Conservation (phyloP, 2,329 filamentous ascomycete genomes). For the Penicillium sp. region DNA sequence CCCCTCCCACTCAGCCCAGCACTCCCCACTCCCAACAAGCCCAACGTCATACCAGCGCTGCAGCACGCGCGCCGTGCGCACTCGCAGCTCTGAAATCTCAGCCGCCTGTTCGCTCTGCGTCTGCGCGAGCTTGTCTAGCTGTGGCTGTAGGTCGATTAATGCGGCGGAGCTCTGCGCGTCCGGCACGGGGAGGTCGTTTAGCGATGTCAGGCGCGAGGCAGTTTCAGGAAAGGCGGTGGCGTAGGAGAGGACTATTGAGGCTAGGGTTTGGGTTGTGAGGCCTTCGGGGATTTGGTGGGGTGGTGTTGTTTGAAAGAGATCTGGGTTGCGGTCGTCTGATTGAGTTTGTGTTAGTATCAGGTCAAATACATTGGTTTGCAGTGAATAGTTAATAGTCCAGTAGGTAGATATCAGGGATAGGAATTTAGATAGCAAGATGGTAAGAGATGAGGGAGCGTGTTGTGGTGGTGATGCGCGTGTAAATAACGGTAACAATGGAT, state of each 20-base stretch:
- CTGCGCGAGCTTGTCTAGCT: constrained; percentile 36
- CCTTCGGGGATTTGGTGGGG: constrained; percentile 35
- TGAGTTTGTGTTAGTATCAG: background rate
- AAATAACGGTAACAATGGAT: background rate
- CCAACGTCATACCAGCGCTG: constrained; percentile 72
- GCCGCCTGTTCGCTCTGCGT: constrained; percentile 41
- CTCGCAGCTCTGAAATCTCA: constrained; percentile 42
- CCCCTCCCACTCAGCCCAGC: constrained; percentile 69
- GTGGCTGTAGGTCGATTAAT: constrained; percentile 44
- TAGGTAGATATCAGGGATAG: background rate
- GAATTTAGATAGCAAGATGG: background rate
- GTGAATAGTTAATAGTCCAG: background rate
- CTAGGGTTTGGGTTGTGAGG: constrained; percentile 37
- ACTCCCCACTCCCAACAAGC: constrained; percentile 65
- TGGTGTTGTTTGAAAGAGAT: constrained; percentile 40
- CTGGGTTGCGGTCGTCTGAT: constrained; percentile 42
- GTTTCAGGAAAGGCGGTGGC: constrained; percentile 48
- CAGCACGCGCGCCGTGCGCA: constrained; percentile 50
- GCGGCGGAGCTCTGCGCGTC: constrained; percentile 42
- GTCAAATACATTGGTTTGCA: background rate
- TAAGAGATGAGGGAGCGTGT: background rate
- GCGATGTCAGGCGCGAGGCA: constrained; percentile 47
- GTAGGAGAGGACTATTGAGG: constrained; percentile 46
- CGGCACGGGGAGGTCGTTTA: constrained; percentile 49
- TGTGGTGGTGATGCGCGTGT: background rate